These are phyloP conservation scores for Venturia pyrina DNA, from an alignment of 2,329 filamentous ascomycete genomes.

Conservation along the genomic window DNA sequence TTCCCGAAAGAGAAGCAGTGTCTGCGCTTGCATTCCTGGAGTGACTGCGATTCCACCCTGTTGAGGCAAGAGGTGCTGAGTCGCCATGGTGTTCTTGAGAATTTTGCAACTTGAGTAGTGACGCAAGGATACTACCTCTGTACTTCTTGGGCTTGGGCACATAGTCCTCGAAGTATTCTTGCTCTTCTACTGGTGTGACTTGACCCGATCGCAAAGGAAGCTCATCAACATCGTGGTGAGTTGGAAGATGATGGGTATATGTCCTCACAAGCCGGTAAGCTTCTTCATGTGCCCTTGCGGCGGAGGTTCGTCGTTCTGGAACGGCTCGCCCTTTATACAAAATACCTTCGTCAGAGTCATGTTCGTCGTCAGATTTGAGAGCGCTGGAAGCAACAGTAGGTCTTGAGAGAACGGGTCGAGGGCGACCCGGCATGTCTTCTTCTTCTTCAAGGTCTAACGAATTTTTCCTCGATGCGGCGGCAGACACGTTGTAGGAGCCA, in stretches of 20 bases:
- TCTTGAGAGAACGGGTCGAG: neutral
- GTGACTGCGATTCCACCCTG: slow-evolving; percentile 18
- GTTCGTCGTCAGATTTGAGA: neutral
- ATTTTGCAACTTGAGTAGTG: slow-evolving; percentile 60
- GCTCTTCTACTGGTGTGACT: slow-evolving; percentile 36
- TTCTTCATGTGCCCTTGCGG: neutral
- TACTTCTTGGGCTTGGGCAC: slow-evolving; percentile 59
- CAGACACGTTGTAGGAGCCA: slow-evolving; percentile 9
- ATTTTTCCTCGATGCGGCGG: neutral
- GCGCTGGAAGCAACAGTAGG: neutral
- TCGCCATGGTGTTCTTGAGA: slow-evolving; percentile 15
- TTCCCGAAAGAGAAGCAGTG: neutral
- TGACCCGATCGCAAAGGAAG: slow-evolving; percentile 32
- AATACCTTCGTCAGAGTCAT: slow-evolving; percentile 5
- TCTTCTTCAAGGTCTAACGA: slow-evolving; percentile 5
- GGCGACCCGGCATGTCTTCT: neutral
- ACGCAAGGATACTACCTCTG: slow-evolving; percentile 62
- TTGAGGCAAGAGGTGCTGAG: neutral
- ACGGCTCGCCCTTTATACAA: neutral
- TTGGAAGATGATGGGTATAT: slow-evolving; percentile 1
- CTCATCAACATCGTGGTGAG: neutral
- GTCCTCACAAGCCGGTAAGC: slow-evolving; percentile 6
- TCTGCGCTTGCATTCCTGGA: neutral
- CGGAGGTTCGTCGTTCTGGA: neutral
- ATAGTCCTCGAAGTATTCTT: slow-evolving; percentile 49